phyloP scores from a whole-genome alignment of 495 filamentous ascomycete species.

The Trichoderma erinaceum region DNA sequence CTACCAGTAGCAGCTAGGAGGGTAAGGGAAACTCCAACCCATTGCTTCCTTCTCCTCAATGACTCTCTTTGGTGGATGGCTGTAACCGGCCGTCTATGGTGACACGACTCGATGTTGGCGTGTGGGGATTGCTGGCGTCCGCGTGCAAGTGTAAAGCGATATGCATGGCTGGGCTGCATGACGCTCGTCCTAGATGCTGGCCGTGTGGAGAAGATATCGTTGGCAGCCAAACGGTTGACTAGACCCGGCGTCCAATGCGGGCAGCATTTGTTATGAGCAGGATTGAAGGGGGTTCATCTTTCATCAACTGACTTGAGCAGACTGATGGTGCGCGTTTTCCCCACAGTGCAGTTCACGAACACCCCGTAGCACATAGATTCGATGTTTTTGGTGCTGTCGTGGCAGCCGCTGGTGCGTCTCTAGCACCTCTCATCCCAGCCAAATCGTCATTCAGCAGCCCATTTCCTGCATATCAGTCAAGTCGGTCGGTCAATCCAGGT shows the following conservation, averaged over 20 bases:
- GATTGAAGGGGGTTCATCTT: neutral
- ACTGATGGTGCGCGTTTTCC: neutral
- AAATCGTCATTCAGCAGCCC: constrained; percentile 9
- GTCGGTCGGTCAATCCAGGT: neutral
- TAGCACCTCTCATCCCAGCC: constrained; percentile 6
- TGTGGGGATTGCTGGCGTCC: neutral
- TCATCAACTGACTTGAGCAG: neutral
- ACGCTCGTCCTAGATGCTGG: constrained; percentile 5
- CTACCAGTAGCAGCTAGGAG: neutral
- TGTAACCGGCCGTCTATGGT: constrained; percentile 6
- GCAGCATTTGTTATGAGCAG: neutral
- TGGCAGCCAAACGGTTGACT: neutral
- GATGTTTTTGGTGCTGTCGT: neutral
- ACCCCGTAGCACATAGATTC: neutral
- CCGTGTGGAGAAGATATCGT: neutral
- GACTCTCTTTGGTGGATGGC: neutral
- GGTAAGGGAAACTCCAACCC: neutral
- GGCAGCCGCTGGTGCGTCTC: constrained; percentile 1
- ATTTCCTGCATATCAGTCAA: constrained; percentile 4
- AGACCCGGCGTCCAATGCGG: neutral
- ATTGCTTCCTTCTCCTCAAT: neutral
- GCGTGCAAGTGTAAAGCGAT: neutral
- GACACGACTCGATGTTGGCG: constrained; percentile 7
- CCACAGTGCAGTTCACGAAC: neutral
- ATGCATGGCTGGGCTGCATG: constrained; percentile 8